Percentiles rank a stretch among this genome's conserved stretches.
phyloP scores from a whole-genome alignment of 176 grass and related monocot genomes.

The Aegilops sharonensis region DNA sequence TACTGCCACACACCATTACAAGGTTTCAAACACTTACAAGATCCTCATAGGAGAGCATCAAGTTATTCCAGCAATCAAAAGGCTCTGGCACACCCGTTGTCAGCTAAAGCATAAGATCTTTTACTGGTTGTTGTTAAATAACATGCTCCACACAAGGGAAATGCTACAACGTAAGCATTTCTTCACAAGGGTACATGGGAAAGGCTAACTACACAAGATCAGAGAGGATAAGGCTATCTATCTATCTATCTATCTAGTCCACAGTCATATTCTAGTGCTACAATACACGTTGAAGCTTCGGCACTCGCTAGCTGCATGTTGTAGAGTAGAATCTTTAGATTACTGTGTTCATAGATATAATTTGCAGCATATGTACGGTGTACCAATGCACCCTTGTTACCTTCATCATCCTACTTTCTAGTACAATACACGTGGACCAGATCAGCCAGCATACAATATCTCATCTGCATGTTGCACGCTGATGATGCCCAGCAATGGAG shows the following conservation, averaged over 20 bases:
- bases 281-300: neutral
- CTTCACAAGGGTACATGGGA: neutral
- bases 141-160: no score
- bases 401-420: conserved; percentile 33
- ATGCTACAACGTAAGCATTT: no score
- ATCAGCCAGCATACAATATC: no score
- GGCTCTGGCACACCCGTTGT: no score
- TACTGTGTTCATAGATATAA: neutral
- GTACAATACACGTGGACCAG: conserved; percentile 36
- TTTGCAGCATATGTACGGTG: neutral
- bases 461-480: neutral
- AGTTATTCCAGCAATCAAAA: no score
- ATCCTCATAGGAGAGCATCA: no score
- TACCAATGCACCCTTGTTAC: neutral
- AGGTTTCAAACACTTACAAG: no score
- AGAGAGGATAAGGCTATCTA: neutral
- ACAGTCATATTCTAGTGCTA: conserved; percentile 31
- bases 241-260: neutral
- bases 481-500: neutral
- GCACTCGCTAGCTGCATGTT: neutral
- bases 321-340: neutral
- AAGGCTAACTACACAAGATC: conserved; percentile 25
- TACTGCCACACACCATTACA: no score
- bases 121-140: no score
- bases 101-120: no score